phyloP scores from a whole-genome alignment of 495 filamentous ascomycete genomes.

The Zalerion maritima region DNA sequence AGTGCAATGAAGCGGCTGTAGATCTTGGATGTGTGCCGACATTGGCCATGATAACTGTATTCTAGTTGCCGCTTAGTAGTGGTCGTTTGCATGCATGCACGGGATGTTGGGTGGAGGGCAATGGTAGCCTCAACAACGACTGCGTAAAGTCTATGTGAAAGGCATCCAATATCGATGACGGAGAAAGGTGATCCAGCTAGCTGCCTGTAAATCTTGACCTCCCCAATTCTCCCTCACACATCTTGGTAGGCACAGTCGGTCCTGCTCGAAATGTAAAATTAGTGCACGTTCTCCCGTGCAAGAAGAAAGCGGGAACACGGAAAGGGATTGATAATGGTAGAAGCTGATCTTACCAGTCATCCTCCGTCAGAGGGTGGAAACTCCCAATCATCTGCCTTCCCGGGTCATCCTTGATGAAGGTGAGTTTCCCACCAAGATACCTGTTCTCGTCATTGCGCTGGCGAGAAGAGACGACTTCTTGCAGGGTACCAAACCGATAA shows the following conservation, averaged over 20 bases:
- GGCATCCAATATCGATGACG: neutral
- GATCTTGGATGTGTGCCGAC: no score
- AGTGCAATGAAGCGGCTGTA: no score
- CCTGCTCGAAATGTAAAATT: neutral
- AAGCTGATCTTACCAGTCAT: conserved; percentile 38
- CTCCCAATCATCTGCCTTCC: conserved; percentile 41
- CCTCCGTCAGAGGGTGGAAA: conserved; percentile 51
- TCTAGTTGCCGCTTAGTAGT: no score
- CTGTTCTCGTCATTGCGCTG: neutral
- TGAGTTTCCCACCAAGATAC: conserved; percentile 15
- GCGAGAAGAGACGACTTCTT: conserved; percentile 2
- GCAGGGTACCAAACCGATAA: conserved; percentile 6
- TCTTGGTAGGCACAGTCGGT: no score
- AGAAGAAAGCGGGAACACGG: neutral
- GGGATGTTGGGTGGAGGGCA: neutral
- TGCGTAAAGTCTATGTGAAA: neutral
- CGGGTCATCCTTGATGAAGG: conserved; percentile 48
- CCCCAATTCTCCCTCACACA: no score
- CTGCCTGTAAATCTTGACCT: neutral
- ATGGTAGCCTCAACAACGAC: neutral
- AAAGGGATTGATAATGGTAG: neutral
- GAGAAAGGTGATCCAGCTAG: no score
- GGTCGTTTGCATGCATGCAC: neutral
- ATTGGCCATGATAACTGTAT: conserved; percentile 1
- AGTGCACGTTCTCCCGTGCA: neutral